A percentile compares a stretch with the other conserved stretches of the same genome.
Conservation (phyloP, 2,329 filamentous ascomycete species). For the Sarocladium kiliense region DNA sequence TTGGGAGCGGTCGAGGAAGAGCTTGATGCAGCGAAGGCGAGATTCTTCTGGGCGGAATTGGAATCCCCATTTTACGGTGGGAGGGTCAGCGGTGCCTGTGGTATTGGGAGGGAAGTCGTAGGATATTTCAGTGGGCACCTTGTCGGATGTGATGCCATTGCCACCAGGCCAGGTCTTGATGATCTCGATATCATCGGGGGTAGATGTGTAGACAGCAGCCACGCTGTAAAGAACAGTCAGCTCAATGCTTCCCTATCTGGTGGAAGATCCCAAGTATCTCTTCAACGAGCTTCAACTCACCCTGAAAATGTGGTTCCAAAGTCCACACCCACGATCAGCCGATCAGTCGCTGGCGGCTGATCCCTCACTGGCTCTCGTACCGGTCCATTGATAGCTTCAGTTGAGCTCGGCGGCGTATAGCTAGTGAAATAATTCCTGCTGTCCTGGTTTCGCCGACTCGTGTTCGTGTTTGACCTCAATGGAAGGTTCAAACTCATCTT, state of each 20-base stretch:
- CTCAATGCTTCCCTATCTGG: not conserved
- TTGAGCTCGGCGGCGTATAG: slow-evolving; percentile 49
- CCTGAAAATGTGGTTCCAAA: slow-evolving; percentile 83
- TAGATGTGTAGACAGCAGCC: slow-evolving; percentile 68
- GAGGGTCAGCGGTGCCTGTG: slow-evolving; percentile 15
- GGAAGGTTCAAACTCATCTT: slow-evolving; percentile 48
- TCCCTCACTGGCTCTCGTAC: slow-evolving; percentile 51
- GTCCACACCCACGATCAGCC: slow-evolving; percentile 72
- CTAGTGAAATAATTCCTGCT: slow-evolving; percentile 52
- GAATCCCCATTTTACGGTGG: slow-evolving; percentile 70
- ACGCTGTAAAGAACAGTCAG: slow-evolving; percentile 33
- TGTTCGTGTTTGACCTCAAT: slow-evolving; percentile 30
- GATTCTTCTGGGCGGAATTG: slow-evolving; percentile 75
- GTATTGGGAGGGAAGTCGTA: slow-evolving; percentile 38
- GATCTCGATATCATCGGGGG: slow-evolving; percentile 74
- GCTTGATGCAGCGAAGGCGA: slow-evolving; percentile 74
- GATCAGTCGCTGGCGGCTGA: slow-evolving; percentile 49
- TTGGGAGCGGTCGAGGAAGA: slow-evolving; percentile 76
- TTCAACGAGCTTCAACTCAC: slow-evolving; percentile 37
- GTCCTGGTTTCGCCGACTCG: slow-evolving; percentile 46
- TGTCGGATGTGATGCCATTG: slow-evolving; percentile 83
- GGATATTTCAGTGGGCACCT: slow-evolving; percentile 76
- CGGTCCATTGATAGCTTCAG: slow-evolving; percentile 59
- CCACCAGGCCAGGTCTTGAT: slow-evolving; percentile 82
- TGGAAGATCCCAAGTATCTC: not conserved